A percentile compares a stretch with the other conserved stretches of the same genome.
Evolutionary conservation across 164 flowering plant genomes (phyloP).

Genomic region (Piper longum): DNA sequence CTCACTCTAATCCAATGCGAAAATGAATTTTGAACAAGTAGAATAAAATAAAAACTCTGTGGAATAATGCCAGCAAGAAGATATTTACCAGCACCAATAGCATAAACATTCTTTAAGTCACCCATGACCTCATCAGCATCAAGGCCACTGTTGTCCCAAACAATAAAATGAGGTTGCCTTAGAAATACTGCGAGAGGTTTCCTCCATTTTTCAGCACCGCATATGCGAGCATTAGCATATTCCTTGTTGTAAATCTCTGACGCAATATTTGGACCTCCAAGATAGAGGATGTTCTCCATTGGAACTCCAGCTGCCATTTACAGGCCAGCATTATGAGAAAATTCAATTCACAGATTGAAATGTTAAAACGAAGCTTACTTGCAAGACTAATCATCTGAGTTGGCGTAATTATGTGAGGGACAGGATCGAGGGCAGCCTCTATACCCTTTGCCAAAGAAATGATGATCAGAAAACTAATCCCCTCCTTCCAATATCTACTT

Average conservation of each 20-base stretch:
- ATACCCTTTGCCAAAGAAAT: slow-evolving; percentile 87
- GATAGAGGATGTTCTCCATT: slow-evolving; percentile 76
- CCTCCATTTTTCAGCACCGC: slow-evolving; percentile 90
- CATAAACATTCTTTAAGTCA: slow-evolving; percentile 73
- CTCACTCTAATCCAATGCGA: not conserved
- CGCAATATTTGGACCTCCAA: slow-evolving; percentile 93
- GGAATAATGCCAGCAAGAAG: not conserved
- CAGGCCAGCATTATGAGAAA: slow-evolving; percentile 1
- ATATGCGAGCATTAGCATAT: slow-evolving; percentile 92
- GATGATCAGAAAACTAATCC: slow-evolving; percentile 53
- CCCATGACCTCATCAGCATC: slow-evolving; percentile 91
- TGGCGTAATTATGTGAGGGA: slow-evolving; percentile 73
- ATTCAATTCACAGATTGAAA: not conserved
- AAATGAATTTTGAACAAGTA: not conserved
- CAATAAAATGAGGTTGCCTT: slow-evolving; percentile 82
- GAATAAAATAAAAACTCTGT: no score
- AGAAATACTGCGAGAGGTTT: slow-evolving; percentile 70
- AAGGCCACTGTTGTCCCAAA: slow-evolving; percentile 92
- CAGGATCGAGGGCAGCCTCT: slow-evolving; percentile 66
- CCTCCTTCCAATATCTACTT: slow-evolving; percentile 75
- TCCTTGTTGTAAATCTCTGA: slow-evolving; percentile 86
- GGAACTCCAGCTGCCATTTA: slow-evolving; percentile 62
- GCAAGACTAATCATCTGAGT: slow-evolving; percentile 77
- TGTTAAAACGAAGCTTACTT: slow-evolving; percentile 34
- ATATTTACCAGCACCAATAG: slow-evolving; percentile 71